A percentile compares a stretch with the other conserved stretches of the same genome.
Evolutionary conservation across 441 rosid genomes (phyloP).

Genomic region (Manihot esculenta): DNA sequence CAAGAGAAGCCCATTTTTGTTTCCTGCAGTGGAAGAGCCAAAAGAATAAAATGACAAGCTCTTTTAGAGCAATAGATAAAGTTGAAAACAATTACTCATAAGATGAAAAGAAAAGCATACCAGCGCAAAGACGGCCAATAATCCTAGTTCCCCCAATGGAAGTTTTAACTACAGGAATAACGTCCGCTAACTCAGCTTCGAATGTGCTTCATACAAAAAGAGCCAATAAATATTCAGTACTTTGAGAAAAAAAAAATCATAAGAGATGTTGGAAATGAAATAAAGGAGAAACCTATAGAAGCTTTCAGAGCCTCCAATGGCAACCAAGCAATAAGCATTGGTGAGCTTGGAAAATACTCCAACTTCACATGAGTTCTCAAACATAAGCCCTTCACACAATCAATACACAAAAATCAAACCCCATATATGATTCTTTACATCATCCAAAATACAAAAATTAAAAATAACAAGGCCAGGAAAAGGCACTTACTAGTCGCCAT

Average conservation of each 20-base stretch:
- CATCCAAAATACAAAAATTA: background rate
- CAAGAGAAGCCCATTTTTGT: slow-evolving; percentile 92
- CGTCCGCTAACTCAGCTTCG: slow-evolving; percentile 77
- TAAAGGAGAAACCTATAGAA: slow-evolving; percentile 65
- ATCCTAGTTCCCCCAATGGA: slow-evolving; percentile 80
- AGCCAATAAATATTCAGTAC: background rate
- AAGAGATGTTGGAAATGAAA: background rate
- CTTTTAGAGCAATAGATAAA: background rate
- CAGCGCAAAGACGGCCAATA: slow-evolving; percentile 84
- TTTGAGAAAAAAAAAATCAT: background rate
- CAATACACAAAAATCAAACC: background rate
- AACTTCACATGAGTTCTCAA: slow-evolving; percentile 87
- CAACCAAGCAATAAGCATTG: slow-evolving; percentile 93
- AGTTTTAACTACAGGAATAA: slow-evolving; percentile 85
- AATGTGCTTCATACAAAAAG: slow-evolving; percentile 46
- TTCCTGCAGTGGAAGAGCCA: slow-evolving; percentile 41
- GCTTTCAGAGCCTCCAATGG: slow-evolving; percentile 87
- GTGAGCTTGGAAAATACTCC: slow-evolving; percentile 98
- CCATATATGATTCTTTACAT: background rate
- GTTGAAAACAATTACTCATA: background rate
- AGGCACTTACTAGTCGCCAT: slow-evolving; percentile 21
- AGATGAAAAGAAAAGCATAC: slow-evolving; percentile 28
- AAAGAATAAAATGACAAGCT: background rate
- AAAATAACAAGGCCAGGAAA: background rate
- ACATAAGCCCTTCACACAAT: slow-evolving; percentile 62